Evolutionary conservation across 192 early-diverging fungal species (phyloP), one percentile per base, ranked within the genome.

Genomic region (Mortierella claussenii): DNA sequence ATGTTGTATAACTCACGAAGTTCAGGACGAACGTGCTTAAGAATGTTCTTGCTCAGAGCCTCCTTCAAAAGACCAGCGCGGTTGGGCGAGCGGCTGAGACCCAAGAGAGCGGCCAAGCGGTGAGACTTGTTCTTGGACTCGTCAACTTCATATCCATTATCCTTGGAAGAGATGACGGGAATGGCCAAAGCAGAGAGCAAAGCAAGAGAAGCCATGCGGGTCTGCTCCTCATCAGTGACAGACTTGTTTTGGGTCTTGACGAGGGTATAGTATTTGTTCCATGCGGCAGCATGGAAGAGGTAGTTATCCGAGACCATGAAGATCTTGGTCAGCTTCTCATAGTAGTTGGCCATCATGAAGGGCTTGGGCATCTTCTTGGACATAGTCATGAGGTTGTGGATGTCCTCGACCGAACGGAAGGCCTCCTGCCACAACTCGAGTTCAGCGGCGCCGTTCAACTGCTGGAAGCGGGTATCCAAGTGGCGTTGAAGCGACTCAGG

Each of bases 371-470:
- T 89, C 61, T 94, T 91, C 87, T 98, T 96, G 60, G 88, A 90
- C 82, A 89, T 88, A 53, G 95, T 89, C 60, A 99, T 85, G 57
- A 99, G 83, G 66, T 92, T 91, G 86, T 97, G 91, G 55, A 99
- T 96, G 83, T 99, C 98, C 87, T 99, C 98, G 47, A 98, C 89
- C 33, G 95, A 95, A 61, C 92, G 87, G 88, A 95, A 99, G 40
- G 92, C 95, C 83, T 99, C 98, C 85, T 99, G 98, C 97, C 97
- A 99, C 69, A 98, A 86, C 82, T 99, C 97, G 79, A 99, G 86
- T 80, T 98, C 92, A 50, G 94, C 93, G 42, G 97, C 97, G 40
- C 91, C 95, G 64, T 97, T 95, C 15, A 99, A 83, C 83, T 99
- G 97, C 68, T 90, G 86, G 85, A 98, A 99, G 51, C 97, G 93